phyloP scores from a whole-genome alignment of 139 green algal species.

The Chlorella vulgaris region DNA sequence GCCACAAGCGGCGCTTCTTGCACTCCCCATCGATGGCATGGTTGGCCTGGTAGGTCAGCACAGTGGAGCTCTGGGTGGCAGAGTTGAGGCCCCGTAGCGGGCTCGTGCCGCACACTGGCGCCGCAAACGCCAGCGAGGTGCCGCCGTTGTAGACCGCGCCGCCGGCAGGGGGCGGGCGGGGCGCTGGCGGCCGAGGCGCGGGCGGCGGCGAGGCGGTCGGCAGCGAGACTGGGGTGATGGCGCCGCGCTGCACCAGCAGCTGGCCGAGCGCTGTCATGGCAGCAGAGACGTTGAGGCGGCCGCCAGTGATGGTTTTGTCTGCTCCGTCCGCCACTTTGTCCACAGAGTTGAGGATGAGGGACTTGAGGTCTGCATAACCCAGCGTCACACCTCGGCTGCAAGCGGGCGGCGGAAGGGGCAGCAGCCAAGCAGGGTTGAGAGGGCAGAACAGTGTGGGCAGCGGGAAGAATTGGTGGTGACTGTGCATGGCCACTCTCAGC shows the following conservation, averaged over 20 bases:
- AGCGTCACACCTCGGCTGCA: conserved; percentile 21
- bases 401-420: background rate
- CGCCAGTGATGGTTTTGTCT: conserved; percentile 19
- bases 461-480: background rate
- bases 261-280: background rate
- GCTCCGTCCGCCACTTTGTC: conserved; percentile 1
- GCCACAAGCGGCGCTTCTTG: background rate
- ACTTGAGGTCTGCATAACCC: conserved; percentile 2
- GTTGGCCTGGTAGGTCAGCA: background rate
- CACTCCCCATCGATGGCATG: conserved; percentile 38
- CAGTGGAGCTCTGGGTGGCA: conserved; percentile 4
- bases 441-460: background rate
- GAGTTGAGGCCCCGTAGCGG: conserved; percentile 17
- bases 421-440: background rate
- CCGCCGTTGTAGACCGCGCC: background rate
- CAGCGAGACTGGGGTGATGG: background rate
- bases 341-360: background rate
- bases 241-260: background rate
- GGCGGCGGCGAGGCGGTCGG: background rate
- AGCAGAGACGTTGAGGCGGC: conserved; percentile 3
- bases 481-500: too few relatives aligned
- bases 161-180: background rate
- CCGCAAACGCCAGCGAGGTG: background rate
- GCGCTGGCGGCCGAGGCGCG: background rate
- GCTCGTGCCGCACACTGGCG: conserved; percentile 33